These are phyloP conservation scores for Carex arenaria DNA, from an alignment of 202 grass and related monocot species.

Conservation along the genomic window DNA sequence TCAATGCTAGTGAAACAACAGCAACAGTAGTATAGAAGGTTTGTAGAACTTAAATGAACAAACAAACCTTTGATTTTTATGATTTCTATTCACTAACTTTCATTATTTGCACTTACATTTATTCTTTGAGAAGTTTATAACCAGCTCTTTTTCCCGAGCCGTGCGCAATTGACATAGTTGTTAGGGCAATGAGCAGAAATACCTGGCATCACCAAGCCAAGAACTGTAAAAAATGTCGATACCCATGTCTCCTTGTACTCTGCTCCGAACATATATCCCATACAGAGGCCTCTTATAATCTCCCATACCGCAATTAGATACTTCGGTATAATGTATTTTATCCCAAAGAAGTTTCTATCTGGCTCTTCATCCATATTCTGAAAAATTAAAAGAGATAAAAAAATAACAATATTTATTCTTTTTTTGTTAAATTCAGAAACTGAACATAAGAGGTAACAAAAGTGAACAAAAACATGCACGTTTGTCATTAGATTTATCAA, in stretches of 20 bases:
- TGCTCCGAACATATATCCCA: conserved; percentile 26
- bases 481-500: not conserved
- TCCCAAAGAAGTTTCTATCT: conserved; percentile 34
- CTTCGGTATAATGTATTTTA: conserved; percentile 18
- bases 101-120: not conserved
- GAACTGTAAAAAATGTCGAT: conserved; percentile 17
- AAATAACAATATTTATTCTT: not conserved
- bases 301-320: conserved; percentile 32
- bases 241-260: conserved; percentile 36
- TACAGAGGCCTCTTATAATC: conserved; percentile 28
- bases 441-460: not conserved
- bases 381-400: not conserved
- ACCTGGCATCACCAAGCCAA: conserved; percentile 30
- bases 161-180: conserved; percentile 36
- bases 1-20: not conserved
- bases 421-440: not conserved
- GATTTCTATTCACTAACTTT: not conserved
- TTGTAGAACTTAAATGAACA: not conserved
- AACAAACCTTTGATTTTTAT: not conserved
- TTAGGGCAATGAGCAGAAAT: conserved; percentile 32
- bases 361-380: conserved; percentile 39
- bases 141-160: conserved; percentile 15
- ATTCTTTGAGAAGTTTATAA: not conserved
- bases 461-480: not conserved
- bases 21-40: not conserved